These are phyloP conservation scores for Gardenia jasminoides DNA, from an alignment of 257 asterid species.

Conservation along the genomic window DNA sequence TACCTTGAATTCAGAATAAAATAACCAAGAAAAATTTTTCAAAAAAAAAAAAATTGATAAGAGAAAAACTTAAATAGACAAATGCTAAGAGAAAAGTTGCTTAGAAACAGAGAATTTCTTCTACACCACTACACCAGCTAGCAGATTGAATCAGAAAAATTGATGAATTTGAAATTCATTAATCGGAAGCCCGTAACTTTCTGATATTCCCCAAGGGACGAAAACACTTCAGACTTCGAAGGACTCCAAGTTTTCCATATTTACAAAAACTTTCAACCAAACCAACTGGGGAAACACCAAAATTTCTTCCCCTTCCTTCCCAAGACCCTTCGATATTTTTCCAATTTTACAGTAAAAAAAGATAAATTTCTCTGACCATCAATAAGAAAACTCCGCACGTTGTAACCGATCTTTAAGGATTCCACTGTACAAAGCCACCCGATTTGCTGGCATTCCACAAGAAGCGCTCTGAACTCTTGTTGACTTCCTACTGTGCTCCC, in stretches of 20 bases:
- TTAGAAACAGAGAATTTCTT: too few species aligned
- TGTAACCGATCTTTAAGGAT: constrained; percentile 60
- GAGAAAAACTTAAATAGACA: not conserved
- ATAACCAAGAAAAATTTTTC: not conserved
- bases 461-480: constrained; percentile 7
- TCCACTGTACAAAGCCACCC: constrained; percentile 62
- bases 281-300: not conserved
- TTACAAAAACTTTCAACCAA: not conserved
- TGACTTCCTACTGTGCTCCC: constrained; percentile 10
- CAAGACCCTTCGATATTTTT: not conserved
- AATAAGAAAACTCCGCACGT: constrained; percentile 40
- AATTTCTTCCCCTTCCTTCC: constrained; percentile 4
- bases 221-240: not conserved
- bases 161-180: not conserved
- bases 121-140: too few species aligned
- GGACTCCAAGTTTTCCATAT: not conserved
- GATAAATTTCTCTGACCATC: not conserved
- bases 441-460: constrained; percentile 64
- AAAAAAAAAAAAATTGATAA: too few species aligned
- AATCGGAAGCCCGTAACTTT: not conserved
- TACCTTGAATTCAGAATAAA: not conserved
- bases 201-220: not conserved
- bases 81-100: not conserved
- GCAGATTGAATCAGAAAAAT: not conserved
- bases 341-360: not conserved